Percentiles rank a stretch among this genome's conserved stretches.
Conservation (phyloP, 208 protist species). For the Trypanosoma melophagium region DNA sequence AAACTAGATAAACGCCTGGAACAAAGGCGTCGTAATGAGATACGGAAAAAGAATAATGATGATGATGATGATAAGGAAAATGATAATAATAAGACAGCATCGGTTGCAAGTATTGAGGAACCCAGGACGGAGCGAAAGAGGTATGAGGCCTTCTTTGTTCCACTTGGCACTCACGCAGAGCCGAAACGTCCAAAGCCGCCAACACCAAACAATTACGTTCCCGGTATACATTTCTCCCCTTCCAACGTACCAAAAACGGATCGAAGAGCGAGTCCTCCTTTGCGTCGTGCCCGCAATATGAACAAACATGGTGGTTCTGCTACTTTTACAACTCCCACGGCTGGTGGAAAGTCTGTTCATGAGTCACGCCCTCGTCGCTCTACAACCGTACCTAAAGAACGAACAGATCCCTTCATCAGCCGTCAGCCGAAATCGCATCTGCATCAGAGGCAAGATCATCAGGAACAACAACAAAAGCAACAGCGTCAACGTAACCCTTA, state of each 20-base stretch:
- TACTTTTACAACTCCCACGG: not conserved
- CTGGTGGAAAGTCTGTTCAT: not conserved
- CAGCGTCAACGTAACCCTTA: not conserved
- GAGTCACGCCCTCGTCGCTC: not conserved
- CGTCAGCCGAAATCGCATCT: not conserved
- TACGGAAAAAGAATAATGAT: not conserved
- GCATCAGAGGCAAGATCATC: too few species aligned
- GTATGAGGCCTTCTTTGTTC: slow-evolving; percentile 67
- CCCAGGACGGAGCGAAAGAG: slow-evolving; percentile 74
- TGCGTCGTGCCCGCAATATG: not conserved
- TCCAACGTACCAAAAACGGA: not conserved
- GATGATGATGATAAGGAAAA: not conserved
- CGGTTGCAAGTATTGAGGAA: slow-evolving; percentile 23
- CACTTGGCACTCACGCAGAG: slow-evolving; percentile 38
- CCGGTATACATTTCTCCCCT: slow-evolving; percentile 10
- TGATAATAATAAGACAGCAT: not conserved
- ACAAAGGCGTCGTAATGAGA: too few species aligned
- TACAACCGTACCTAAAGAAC: not conserved
- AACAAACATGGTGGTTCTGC: not conserved
- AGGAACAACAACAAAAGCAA: not conserved
- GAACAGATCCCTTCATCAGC: not conserved
- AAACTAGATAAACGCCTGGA: too few species aligned
- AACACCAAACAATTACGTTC: slow-evolving; percentile 72
- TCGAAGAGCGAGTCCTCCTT: not conserved
- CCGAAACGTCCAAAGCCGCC: slow-evolving; percentile 75